Base-by-base conservation (phyloP, 1,284 basidiomycete species). In the Ceratobasidium theobromae region DNA sequence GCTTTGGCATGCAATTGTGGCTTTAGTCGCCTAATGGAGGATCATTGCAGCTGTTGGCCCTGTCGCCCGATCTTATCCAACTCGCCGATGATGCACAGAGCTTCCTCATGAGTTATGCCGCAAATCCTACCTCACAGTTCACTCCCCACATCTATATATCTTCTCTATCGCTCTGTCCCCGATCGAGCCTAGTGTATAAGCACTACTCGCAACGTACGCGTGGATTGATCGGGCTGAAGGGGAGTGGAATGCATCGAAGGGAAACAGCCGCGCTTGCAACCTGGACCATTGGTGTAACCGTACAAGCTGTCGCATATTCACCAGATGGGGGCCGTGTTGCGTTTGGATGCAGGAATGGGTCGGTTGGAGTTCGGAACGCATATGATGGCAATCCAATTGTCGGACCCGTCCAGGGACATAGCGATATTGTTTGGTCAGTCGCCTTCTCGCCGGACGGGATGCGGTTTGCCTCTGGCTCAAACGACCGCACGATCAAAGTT, bases 81-180 rank as follows among this genome's bases (percentile, higher is more conserved):
- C 16, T 65, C 4, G 45, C 27, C 28, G 28, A 23, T 4, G 68
- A 68, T 21, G 43, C 48, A 8, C 30, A 45, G 23, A 12, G 28
- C n/a, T n/a, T n/a, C n/a, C 9, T 65, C 55, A 25, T 32, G 60
- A 5, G 27, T 12, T 51, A 65, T 38, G 33, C 21, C 1, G 40
- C 35, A 14, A 41, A 23, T 28, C 23, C n/a, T 2, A 65, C 52
- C n/a, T 27, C 35, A 0, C 16, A n/a, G n/a, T 65, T 58, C 23
- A 27, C 66, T 1, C 53, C 60, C 0, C 60, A 68, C 33, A 64
- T 69, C 18, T 69, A 68, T 35, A 8, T 54, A 21, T 69, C 67
- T 1, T 25, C 67, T 28, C 46, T 69, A 11, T 33, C 45, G 4
- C 65, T 60, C 48, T 52, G 48, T 28, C 33, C 54, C 3, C 12